Evolutionary conservation across 495 filamentous ascomycete genomes (phyloP), one percentile per base, ranked within the genome.

Genomic region (Talaromyces proteolyticus): DNA sequence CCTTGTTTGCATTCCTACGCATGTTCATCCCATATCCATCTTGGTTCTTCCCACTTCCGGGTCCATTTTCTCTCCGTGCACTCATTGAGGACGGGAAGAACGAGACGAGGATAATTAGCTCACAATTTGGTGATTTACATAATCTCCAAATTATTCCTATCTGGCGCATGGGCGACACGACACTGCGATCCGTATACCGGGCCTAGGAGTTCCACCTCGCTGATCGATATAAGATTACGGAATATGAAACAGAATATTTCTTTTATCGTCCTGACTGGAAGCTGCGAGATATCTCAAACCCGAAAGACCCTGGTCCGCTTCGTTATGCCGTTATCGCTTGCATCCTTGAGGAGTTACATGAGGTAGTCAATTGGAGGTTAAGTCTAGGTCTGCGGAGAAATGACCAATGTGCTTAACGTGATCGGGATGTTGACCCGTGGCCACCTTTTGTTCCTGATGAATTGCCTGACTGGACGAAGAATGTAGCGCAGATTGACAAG

Each of bases 311-410:
- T 0, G 67, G 71, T 47, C 63, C 65, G 3, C 20, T 61, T 16
- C 67, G 69, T 4, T 70, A 69, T 51, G 69, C 70, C 0, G 60
- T 74, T 5, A 24, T 74, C 11, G 66, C 70, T 1, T 65, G 54
- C 6, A 56, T 72, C 19, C 51, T 56, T 0, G 68, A 71, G n/a
- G 61, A 63, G 38, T 39, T 73, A 6, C 53, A 62, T 19, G 62
- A 64, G 39, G 61, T 72, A 7, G 57, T 73, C 34, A 72, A 72
- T 23, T 70, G 62, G 69, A 51, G 63, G 19, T 50, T 74, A 42
- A 58, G 60, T 23, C 42, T 71, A 5, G 67, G 68, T 0, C 37
- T 73, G 29, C 57, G 67, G 18, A 42, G 67, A n/a, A 54, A 67
- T 42, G 49, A 51, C 3, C 37, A 60, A 14, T 57, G 64, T 48